These are phyloP conservation scores for Leishmania braziliensis DNA, from an alignment of 208 protist genomes.

Conservation along the genomic window DNA sequence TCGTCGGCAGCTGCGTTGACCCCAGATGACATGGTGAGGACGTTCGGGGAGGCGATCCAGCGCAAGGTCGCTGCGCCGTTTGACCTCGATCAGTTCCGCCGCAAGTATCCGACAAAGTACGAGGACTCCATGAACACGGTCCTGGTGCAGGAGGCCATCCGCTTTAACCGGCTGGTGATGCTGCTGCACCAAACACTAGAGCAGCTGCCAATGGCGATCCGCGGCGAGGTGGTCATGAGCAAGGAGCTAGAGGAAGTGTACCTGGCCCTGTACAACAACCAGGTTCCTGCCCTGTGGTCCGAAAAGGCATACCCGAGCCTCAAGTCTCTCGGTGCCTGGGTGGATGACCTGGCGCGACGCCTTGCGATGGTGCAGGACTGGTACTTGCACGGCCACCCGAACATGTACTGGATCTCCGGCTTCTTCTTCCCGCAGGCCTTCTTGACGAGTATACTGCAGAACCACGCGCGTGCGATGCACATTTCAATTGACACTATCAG, in stretches of 20 bases:
- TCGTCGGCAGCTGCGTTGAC: constrained; percentile 29
- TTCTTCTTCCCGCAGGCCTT: constrained; percentile 98
- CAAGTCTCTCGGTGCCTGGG: constrained; percentile 94
- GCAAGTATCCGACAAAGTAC: constrained; percentile 95
- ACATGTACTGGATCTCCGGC: constrained; percentile 95
- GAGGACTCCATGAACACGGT: constrained; percentile 99
- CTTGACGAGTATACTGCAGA: constrained; percentile 95
- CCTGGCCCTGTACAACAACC: constrained; percentile 95
- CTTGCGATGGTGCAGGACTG: constrained; percentile 95
- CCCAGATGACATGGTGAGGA: constrained; percentile 83
- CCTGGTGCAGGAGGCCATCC: constrained; percentile 97
- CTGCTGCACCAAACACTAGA: constrained; percentile 82
- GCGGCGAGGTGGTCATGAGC: constrained; percentile 98
- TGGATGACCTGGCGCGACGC: constrained; percentile 92
- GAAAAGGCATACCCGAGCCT: constrained; percentile 94
- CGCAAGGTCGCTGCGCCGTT: constrained; percentile 76
- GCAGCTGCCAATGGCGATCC: constrained; percentile 92
- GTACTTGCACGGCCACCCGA: constrained; percentile 93
- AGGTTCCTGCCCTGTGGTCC: constrained; percentile 93
- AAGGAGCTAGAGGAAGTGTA: constrained; percentile 95
- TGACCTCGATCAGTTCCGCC: constrained; percentile 84
- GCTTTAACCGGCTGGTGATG: constrained; percentile 95
- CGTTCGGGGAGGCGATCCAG: constrained; percentile 85
- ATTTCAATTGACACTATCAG: constrained; percentile 95
- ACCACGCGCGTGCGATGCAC: constrained; percentile 92